Base-by-base conservation (phyloP, 345 rosid species). In the Dimocarpus longan region DNA sequence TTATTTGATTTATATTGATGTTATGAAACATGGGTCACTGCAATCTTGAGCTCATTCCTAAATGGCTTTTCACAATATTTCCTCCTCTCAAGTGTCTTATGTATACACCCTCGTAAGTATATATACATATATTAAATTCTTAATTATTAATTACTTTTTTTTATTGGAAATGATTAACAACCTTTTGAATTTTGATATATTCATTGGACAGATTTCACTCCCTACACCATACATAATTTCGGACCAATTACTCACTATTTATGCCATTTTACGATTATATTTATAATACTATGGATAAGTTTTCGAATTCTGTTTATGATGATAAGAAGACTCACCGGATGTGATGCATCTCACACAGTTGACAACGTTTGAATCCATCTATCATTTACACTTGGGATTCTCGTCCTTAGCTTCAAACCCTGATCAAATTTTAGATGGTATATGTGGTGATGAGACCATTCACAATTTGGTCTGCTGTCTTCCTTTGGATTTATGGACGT, bases 21-120 rank as follows among this genome's bases (percentile, higher is more conserved):
- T 86, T 15, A 95, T 95, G 97, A 95, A 91, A 93, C 67, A 79
- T 95, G 93, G 98, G 98, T 3, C 97, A 95, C 68, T 92, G 97
- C 88, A 95, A 95, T 78, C 90, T 92, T 59, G 97, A 95, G 87
- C 74, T 93, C 85, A 74, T 93, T 70, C 97, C 97, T 0, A 82
- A 24, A 16, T 71, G 78, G 54, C 22, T 91, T 71, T 95, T 95
- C 87, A 67, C 87, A 37, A 12, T 87, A 48, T 89, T 63, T 63
- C 97, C 95, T 8, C 92, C 89, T 37, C 91, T 95, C 78, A 93
- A 95, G 82, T 90, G 84, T 80, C 80, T 95, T 65, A 81, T 88
- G 85, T 93, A 95, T 81, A 93, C 98, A 28, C 89, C 91, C 0
- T 88, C 94, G 88, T 90, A 88, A 81, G 93, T 82, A 57, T 5